Evolutionary conservation across 176 grass and related monocot genomes (phyloP).

Genomic region (Oryza australiensis): DNA sequence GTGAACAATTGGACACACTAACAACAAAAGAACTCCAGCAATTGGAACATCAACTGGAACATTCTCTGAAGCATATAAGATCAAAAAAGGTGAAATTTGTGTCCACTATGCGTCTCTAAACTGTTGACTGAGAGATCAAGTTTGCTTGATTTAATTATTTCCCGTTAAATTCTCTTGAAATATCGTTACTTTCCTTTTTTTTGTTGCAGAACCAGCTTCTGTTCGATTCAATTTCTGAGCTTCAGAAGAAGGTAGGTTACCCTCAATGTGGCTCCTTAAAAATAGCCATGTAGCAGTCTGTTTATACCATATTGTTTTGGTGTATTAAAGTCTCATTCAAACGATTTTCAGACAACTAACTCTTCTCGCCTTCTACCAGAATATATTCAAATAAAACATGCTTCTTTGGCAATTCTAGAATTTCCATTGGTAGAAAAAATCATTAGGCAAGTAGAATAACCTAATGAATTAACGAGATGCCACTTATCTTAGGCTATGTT

Average conservation of each 20-base stretch:
- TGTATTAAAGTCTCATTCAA: background rate
- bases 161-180: slow-evolving; percentile 18
- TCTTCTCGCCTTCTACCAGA: background rate
- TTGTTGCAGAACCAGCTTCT: slow-evolving; percentile 61
- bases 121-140: background rate
- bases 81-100: slow-evolving; percentile 74
- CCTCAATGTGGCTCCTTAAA: background rate
- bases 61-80: slow-evolving; percentile 81
- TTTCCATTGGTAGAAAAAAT: background rate
- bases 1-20: slow-evolving; percentile 72
- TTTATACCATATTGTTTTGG: slow-evolving; percentile 1
- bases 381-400: background rate
- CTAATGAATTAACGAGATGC: background rate
- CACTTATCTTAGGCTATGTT: no score
- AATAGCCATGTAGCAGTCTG: background rate
- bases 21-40: slow-evolving; percentile 74
- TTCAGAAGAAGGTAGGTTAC: slow-evolving; percentile 72
- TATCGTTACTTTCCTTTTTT: background rate
- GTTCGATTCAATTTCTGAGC: slow-evolving; percentile 65
- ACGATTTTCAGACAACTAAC: background rate
- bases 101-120: background rate
- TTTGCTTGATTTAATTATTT: slow-evolving; percentile 11
- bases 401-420: background rate
- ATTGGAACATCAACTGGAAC: slow-evolving; percentile 81
- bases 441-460: background rate